Evolutionary conservation across 2,329 filamentous ascomycete genomes (phyloP).

Genomic region (Alternaria alternata): DNA sequence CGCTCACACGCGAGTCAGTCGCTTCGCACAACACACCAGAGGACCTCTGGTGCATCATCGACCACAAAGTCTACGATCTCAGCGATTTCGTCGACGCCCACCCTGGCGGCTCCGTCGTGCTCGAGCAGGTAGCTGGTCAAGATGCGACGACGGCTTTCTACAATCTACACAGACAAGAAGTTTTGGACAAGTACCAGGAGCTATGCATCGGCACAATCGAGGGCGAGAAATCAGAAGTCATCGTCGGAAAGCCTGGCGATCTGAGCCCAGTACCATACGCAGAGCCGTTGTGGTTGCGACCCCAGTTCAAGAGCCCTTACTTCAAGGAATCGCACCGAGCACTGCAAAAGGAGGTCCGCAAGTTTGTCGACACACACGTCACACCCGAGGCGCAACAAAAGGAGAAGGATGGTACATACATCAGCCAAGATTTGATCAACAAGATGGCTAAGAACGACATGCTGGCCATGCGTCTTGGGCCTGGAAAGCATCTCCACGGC

Average conservation of each 20-base stretch:
- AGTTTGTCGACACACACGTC: slow-evolving; percentile 76
- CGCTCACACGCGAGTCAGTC: slow-evolving; percentile 67
- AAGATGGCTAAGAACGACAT: slow-evolving; percentile 78
- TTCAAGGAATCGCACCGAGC: slow-evolving; percentile 77
- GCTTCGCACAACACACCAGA: slow-evolving; percentile 79
- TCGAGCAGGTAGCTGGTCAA: slow-evolving; percentile 79
- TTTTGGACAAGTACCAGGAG: slow-evolving; percentile 79
- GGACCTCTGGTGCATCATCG: slow-evolving; percentile 83
- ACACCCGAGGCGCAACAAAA: slow-evolving; percentile 78
- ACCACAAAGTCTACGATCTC: slow-evolving; percentile 86
- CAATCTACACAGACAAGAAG: slow-evolving; percentile 90
- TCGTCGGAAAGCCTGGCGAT: slow-evolving; percentile 73
- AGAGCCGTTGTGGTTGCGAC: slow-evolving; percentile 83
- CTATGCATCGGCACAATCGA: slow-evolving; percentile 78
- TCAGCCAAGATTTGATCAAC: slow-evolving; percentile 75
- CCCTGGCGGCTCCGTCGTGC: slow-evolving; percentile 80
- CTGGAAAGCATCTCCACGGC: slow-evolving; percentile 81
- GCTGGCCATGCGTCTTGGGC: slow-evolving; percentile 82
- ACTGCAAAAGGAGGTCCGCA: slow-evolving; percentile 73
- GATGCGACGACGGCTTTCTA: slow-evolving; percentile 87
- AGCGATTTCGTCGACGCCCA: slow-evolving; percentile 86
- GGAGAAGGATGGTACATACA: slow-evolving; percentile 76
- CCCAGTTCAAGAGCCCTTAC: slow-evolving; percentile 80
- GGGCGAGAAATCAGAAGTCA: slow-evolving; percentile 77
- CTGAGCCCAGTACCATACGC: slow-evolving; percentile 82